Conservation (phyloP, 345 rosid species). For the Moringa oleifera region DNA sequence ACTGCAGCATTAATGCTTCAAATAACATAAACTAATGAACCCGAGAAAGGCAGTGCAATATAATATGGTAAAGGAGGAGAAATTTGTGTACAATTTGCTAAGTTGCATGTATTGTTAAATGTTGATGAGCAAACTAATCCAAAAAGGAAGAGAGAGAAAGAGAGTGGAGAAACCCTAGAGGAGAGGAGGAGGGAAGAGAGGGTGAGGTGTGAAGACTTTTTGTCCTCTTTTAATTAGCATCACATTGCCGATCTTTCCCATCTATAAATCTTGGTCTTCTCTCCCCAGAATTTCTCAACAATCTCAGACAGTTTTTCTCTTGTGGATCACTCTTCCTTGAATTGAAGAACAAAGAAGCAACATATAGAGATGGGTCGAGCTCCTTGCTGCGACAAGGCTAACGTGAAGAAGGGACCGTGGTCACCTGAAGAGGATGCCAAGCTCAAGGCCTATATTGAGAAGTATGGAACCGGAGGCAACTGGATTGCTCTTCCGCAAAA, state of each 20-base stretch:
- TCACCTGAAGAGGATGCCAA: slow-evolving; percentile 93
- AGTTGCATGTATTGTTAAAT: slow-evolving; percentile 20
- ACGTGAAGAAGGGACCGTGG: slow-evolving; percentile 97
- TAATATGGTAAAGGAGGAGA: slow-evolving; percentile 25
- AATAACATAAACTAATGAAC: slow-evolving; percentile 24
- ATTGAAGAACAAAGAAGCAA: background rate
- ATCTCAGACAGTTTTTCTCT: slow-evolving; percentile 8
- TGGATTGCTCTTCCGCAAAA: slow-evolving; percentile 99
- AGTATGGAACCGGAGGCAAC: slow-evolving; percentile 82
- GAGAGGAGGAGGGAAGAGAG: slow-evolving; percentile 23
- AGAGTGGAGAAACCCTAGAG: slow-evolving; percentile 44
- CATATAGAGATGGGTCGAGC: slow-evolving; percentile 74
- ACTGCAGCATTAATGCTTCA: slow-evolving; percentile 17
- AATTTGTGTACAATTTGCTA: slow-evolving; percentile 29
- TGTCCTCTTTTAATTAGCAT: slow-evolving; percentile 5
- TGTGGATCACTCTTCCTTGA: background rate
- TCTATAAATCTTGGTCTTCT: slow-evolving; percentile 42
- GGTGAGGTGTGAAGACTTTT: slow-evolving; percentile 32
- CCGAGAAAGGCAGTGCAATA: slow-evolving; percentile 30
- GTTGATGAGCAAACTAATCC: slow-evolving; percentile 56
- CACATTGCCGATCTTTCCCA: slow-evolving; percentile 25
- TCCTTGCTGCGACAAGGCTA: slow-evolving; percentile 94
- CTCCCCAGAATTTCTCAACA: slow-evolving; percentile 20
- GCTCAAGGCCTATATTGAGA: slow-evolving; percentile 85
- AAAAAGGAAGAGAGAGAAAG: slow-evolving; percentile 45